Base-by-base conservation (phyloP, 257 asterid species). In the Craterostigma plantagineum region DNA sequence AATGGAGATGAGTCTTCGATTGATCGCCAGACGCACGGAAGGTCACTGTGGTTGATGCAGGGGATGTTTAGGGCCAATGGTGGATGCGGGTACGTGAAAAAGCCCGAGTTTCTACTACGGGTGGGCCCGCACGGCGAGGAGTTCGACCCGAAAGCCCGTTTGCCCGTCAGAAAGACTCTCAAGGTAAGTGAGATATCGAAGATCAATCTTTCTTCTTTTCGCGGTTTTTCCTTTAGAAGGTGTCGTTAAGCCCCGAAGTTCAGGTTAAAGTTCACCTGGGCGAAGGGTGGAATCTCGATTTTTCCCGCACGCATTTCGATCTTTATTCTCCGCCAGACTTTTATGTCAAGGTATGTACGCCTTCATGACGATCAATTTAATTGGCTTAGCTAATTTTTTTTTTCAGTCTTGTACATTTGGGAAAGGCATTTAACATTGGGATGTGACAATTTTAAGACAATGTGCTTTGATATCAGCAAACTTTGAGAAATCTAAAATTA, bases 1-100 rank as follows among this genome's bases (percentile, higher is more conserved):
- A 1, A 23, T 23, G 11, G 4, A 9, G 11, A 23, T 23, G 2
- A 6, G 2, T 6, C 4, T 9, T 9, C 8, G 14, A 36, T 10
- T 1, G 11, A 10, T 36, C 3, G 1, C 15, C 48, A 43, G 98
- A 93, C 95, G 39, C 77, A 76, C 43, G 95, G 95, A 12, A 87
- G 79, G 60, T 71, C 80, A 18, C 86, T 87, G 3, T 82, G 92
- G 91, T 57, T 74, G 77, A 87, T 87, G 98, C 98, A 87, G 8
- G 98, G 98, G n/a, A 52, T 87, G 71, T 87, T 87, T 60, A 67
- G 93, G 62, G 50, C 91, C 4, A 87, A 87, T 46, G 95, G 98
- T 55, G 63, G 75, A 9, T 73, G 98, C 46, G 98, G 98, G 34
- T 87, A 82, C 56, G 68, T 76, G 4, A 82, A 70, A 51, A 87